Conservation (phyloP, 179 eudicot species). For the Amaranthus tricolor region DNA sequence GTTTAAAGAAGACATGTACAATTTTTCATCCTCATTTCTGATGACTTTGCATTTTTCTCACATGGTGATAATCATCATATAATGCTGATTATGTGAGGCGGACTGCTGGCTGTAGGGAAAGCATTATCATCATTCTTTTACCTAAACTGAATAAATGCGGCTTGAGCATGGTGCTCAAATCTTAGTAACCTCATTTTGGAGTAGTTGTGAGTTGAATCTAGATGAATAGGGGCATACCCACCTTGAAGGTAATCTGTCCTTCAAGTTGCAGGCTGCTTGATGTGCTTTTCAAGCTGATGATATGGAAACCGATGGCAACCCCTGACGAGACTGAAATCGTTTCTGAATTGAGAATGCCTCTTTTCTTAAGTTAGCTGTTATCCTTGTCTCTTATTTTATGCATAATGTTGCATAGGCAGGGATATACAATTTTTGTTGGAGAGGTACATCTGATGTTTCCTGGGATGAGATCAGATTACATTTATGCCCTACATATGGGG, state of each 20-base stretch:
- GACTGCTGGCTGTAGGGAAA: too few species aligned
- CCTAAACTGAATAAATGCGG: too few species aligned
- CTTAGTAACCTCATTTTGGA: neutral
- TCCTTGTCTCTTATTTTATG: neutral
- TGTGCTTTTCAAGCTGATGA: neutral
- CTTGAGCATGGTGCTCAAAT: neutral
- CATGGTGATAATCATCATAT: too few species aligned
- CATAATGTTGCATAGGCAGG: neutral
- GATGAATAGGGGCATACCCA: neutral
- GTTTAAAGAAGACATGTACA: too few species aligned
- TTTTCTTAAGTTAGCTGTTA: neutral
- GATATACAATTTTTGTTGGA: neutral
- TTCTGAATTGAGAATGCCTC: neutral
- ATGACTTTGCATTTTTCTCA: neutral
- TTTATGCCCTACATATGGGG: neutral
- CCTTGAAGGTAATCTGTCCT: neutral
- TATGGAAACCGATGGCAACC: neutral
- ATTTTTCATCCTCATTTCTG: neutral
- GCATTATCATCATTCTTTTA: too few species aligned
- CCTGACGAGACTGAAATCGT: neutral
- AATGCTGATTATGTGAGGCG: too few species aligned
- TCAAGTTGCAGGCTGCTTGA: neutral
- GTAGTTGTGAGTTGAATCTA: neutral
- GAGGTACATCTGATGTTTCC: neutral
- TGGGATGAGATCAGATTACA: neutral